Evolutionary conservation across 129 eudicot species (phyloP), one percentile per base, ranked within the genome.

Genomic region (Chrysanthemum lavandulifolium): DNA sequence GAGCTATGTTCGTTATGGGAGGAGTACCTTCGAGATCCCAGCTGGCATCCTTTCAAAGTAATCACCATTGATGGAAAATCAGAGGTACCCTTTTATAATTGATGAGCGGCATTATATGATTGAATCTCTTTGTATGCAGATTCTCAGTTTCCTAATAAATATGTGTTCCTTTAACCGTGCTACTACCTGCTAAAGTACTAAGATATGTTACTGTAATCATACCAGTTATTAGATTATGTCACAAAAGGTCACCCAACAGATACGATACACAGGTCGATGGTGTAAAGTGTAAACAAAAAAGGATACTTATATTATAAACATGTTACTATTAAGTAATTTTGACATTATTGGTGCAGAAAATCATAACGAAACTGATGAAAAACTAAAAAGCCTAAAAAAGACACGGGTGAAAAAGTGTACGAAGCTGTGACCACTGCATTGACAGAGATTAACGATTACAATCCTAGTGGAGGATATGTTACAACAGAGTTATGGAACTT

Each of bases 361-460:
- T 79, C 14, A 71, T 83, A 10, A 79, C 48, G 79, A 75, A 52
- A 78, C 52, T 14, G 87, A 83, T 71, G 81, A 56, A 52, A 79
- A 64, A 53, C 68, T 83, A 57, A 78, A 5, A 65, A 51, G 31
- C 0, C 53, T 83, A 25, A 75, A 66, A 16, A 52, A 13, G 73
- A 78, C 12, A 18, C 48, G 19, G 84, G 83, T 5, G 69, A 66
- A 5, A 71, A 75, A 52, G 81, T 71, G 52, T 79, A 69, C 29
- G n/a, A 8, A 21, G 78, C 78, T 21, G 86, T 82, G 40, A 29
- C 40, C 1, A 64, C 68, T 1, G 82, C 86, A 2, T 48, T 78
- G 14, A 48, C 9, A 9, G 86, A 69, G 68, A 67, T 68, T 19
- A 62, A 71, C 13, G 70, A 70, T 16, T 73, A 45, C 29, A 81